phyloP scores from a whole-genome alignment of 148 eudicot species.

The Vaccinium macrocarpon region DNA sequence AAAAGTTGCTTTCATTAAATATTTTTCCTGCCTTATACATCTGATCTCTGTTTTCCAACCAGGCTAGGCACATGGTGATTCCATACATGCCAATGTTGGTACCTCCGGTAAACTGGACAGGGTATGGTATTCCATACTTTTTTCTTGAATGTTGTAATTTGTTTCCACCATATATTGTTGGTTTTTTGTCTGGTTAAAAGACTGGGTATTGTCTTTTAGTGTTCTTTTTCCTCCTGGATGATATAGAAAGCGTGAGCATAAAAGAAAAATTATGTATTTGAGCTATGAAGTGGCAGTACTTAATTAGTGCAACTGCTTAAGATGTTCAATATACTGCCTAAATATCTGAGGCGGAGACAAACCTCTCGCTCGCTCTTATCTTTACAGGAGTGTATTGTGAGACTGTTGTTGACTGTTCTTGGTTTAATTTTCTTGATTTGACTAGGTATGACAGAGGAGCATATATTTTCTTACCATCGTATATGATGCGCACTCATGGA shows the following conservation, averaged over 20 bases:
- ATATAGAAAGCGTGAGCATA: neutral
- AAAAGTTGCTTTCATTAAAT: neutral
- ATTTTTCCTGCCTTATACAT: neutral
- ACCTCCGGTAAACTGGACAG: constrained; percentile 90
- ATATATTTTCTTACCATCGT: constrained; percentile 74
- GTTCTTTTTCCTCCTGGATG: neutral
- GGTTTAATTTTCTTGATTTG: neutral
- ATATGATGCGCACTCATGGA: constrained; percentile 89
- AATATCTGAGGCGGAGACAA: neutral
- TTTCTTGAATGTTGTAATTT: neutral
- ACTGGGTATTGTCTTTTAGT: neutral
- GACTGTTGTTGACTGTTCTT: constrained; percentile 9
- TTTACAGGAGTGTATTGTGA: neutral
- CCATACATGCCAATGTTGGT: constrained; percentile 99
- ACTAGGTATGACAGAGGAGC: constrained; percentile 88
- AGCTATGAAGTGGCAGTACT: neutral
- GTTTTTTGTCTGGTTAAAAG: neutral
- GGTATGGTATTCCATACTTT: constrained; percentile 38
- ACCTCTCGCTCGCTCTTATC: neutral
- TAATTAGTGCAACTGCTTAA: neutral
- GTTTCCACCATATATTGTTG: neutral
- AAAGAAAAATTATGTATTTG: neutral
- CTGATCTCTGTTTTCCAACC: constrained; percentile 22
- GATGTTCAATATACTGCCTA: neutral
- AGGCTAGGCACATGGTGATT: constrained; percentile 94